phyloP scores from a whole-genome alignment of 495 filamentous ascomycete genomes.

The Aspergillus heteromorphus region DNA sequence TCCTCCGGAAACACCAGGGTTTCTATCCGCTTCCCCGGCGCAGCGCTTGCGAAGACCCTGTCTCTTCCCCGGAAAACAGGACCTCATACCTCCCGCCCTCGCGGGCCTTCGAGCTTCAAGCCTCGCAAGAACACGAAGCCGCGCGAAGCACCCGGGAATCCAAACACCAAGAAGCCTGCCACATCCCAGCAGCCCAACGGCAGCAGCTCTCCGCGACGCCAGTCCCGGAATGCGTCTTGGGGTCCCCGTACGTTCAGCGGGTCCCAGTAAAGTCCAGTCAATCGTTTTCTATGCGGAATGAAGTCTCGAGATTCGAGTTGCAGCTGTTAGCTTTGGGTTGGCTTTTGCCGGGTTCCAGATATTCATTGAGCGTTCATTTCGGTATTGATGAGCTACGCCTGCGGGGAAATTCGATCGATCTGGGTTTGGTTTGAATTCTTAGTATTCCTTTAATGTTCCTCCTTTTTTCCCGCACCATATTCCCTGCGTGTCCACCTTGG shows the following conservation, averaged over 20 bases:
- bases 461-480: slow-evolving; percentile 16
- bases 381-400: slow-evolving; percentile 25
- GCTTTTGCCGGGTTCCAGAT: slow-evolving; percentile 15
- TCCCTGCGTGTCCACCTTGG: slow-evolving; percentile 11
- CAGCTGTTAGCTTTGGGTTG: slow-evolving; percentile 8
- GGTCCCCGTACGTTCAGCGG: slow-evolving; percentile 22
- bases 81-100: slow-evolving; percentile 21
- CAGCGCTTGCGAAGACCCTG: slow-evolving; percentile 23
- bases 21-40: slow-evolving; percentile 34
- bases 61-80: slow-evolving; percentile 28
- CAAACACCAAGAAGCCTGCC: slow-evolving; percentile 23
- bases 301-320: slow-evolving; percentile 1
- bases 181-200: slow-evolving; percentile 23
- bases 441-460: slow-evolving; percentile 20
- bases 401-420: slow-evolving; percentile 13
- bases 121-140: slow-evolving; percentile 32
- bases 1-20: slow-evolving; percentile 27
- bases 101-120: slow-evolving; percentile 26
- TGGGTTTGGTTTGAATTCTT: slow-evolving; percentile 16
- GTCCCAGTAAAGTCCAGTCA: slow-evolving; percentile 16
- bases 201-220: slow-evolving; percentile 24
- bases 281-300: slow-evolving; percentile 2
- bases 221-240: slow-evolving; percentile 30
- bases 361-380: slow-evolving; percentile 23
- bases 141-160: slow-evolving; percentile 23